phyloP scores from a whole-genome alignment of 2,329 filamentous ascomycete genomes.

The Pestalotiopsis sp. region DNA sequence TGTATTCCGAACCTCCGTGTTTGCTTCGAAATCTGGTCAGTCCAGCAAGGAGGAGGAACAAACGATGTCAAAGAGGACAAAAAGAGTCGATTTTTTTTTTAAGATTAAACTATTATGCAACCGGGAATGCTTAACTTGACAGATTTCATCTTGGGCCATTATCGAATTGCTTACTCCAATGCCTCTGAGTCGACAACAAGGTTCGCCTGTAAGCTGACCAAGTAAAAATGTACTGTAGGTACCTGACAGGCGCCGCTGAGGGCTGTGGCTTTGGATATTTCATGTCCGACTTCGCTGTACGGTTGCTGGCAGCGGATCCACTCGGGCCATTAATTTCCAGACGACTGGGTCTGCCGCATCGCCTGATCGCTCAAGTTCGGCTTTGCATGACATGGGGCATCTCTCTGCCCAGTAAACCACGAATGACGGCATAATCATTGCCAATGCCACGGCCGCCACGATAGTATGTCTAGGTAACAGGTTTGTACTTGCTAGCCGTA shows the following conservation, averaged over 20 bases:
- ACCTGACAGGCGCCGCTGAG: not conserved
- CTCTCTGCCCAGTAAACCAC: not conserved
- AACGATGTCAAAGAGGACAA: not conserved
- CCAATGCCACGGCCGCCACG: not conserved
- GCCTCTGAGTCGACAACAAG: not conserved
- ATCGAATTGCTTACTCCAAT: not conserved
- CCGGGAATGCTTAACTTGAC: not conserved
- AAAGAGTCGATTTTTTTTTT: not conserved
- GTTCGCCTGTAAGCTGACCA: not conserved
- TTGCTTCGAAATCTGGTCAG: too few species aligned
- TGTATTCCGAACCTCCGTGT: too few species aligned
- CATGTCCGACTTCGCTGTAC: not conserved
- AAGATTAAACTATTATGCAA: not conserved
- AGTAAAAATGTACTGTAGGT: not conserved
- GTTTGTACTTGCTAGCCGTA: too few species aligned
- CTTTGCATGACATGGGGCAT: not conserved
- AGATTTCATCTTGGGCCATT: not conserved
- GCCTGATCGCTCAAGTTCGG: not conserved
- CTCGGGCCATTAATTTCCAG: not conserved
- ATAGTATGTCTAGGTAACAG: too few species aligned
- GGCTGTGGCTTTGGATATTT: not conserved
- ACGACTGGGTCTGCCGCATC: not conserved
- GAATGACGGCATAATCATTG: not conserved
- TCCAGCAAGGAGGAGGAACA: not conserved
- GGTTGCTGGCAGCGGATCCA: not conserved